Base-by-base conservation (phyloP, 2,329 filamentous ascomycete genomes). In the Penicillium sp. region DNA sequence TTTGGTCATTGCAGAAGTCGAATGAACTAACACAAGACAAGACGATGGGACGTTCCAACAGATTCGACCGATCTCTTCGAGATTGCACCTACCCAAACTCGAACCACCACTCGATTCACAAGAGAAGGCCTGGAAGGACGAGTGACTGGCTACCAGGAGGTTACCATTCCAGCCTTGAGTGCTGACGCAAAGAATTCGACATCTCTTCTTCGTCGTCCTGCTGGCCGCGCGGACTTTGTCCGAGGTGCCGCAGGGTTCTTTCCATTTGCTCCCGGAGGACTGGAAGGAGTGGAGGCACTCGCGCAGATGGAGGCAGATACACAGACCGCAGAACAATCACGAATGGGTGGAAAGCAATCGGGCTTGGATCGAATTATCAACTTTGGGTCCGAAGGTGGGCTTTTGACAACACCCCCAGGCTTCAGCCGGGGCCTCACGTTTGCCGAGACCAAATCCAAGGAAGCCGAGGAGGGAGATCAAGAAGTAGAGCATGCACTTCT, bases 131-230 rank as follows among this genome's bases (percentile, higher is more conserved):
- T 96, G 10, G 88, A 96, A 65, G 92, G 92, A 14, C 78, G 84
- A 35, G 90, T 98, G 15, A 94, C 86, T 6, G 89, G 89, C 34
- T 96, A 98, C 65, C 84, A 82, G 58, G 92, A 95, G 61, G 85
- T 96, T 34, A 95, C 92, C 1, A 80, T 96, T 6, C 87, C 90
- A 4, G 86, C 86, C 22, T 85, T 81, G 55, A 93, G 84, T 54
- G 86, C 85, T 11, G 95, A 85, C 11, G 90, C 88, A 32, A 98
- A 95, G 67, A 95, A 94, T 58, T 95, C 88, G 2, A 96, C 89
- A 0, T 95, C 88, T 4, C 72, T 95, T 27, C 70, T 85, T 11
- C 78, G 92, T 30, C 93, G 93, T 58, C 90, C 90, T 3, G 90
- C 86, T 10, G 82, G 80, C 40, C 78, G 85, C 45, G 86, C 85